These are phyloP conservation scores for Pichia sp. DNA, from an alignment of 1,139 yeast species.

Conservation along the genomic window DNA sequence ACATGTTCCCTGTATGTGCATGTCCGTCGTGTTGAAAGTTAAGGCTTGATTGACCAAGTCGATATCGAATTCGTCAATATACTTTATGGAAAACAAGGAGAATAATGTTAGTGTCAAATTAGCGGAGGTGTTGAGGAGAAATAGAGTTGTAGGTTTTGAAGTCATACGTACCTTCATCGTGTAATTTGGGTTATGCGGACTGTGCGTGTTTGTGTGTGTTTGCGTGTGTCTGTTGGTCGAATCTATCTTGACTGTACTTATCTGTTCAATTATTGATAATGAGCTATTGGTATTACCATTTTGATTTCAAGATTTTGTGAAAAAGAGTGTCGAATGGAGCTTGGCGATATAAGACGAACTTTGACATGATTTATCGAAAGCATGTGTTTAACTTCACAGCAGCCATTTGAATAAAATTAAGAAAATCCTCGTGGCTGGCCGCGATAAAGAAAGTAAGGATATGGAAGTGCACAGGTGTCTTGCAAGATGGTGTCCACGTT, in stretches of 20 bases:
- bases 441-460: conserved; percentile 3
- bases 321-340: too few species aligned
- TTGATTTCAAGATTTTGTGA: not conserved
- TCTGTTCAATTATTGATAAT: too few species aligned
- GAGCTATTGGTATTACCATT: not conserved
- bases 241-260: too few species aligned
- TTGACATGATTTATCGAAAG: not conserved
- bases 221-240: too few species aligned
- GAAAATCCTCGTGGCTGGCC: not conserved
- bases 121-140: not conserved
- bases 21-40: conserved; percentile 82
- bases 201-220: not conserved
- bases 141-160: not conserved
- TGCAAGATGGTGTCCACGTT: too few species aligned
- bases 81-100: conserved; percentile 41
- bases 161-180: not conserved
- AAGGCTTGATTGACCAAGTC: conserved; percentile 85
- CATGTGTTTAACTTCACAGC: not conserved
- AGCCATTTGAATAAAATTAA: not conserved
- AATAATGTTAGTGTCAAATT: not conserved
- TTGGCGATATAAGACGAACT: not conserved
- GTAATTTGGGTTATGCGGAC: not conserved
- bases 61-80: conserved; percentile 86
- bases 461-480: not conserved
- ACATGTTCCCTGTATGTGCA: conserved; percentile 86